Evolutionary conservation across 768 basidiomycete genomes (phyloP).

Genomic region (Phlegmacium glaucopus): DNA sequence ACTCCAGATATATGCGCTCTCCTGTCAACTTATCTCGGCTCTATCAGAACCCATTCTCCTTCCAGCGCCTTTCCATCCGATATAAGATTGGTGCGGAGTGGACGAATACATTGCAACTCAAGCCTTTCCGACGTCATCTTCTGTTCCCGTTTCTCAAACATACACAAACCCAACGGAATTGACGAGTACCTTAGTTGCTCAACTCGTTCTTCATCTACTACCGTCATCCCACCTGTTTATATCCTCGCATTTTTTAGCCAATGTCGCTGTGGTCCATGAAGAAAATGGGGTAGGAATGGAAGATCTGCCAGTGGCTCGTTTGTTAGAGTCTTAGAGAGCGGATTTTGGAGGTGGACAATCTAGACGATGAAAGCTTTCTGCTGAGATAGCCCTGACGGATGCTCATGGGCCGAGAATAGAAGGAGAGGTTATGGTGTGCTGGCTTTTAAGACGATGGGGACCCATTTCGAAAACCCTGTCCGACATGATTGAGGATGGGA

Average conservation of each 20-base stretch:
- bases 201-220: constrained; percentile 37
- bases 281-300: constrained; percentile 31
- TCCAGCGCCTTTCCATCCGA: no score
- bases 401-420: no score
- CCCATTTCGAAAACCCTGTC: no score
- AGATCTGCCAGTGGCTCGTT: no score
- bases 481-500: no score
- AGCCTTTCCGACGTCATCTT: constrained; percentile 4
- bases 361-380: no score
- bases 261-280: constrained; percentile 28
- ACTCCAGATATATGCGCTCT: constrained; percentile 39
- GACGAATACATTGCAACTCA: constrained; percentile 5
- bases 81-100: constrained; percentile 26
- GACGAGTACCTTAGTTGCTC: no score
- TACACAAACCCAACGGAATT: constrained; percentile 15
- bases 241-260: constrained; percentile 43
- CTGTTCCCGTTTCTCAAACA: constrained; percentile 16
- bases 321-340: no score
- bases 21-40: constrained; percentile 36
- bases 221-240: constrained; percentile 45
- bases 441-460: no score
- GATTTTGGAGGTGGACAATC: no score
- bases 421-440: no score
- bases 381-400: no score
- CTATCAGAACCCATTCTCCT: not conserved